These are phyloP conservation scores for Talaromyces adpressus DNA, from an alignment of 495 filamentous ascomycete genomes.

Conservation along the genomic window DNA sequence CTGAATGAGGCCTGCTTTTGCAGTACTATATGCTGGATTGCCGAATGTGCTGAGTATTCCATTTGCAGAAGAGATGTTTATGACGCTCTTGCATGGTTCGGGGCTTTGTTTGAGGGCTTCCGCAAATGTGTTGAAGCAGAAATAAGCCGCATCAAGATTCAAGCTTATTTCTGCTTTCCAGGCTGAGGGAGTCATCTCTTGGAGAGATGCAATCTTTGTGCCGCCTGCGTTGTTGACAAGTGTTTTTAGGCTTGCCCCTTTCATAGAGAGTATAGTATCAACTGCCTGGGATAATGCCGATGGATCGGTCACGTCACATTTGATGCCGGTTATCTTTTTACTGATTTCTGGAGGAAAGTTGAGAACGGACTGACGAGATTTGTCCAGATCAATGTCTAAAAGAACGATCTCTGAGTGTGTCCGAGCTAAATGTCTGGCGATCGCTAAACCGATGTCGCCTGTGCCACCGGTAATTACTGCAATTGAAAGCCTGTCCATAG, in stretches of 20 bases:
- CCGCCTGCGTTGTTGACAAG: constrained; percentile 4
- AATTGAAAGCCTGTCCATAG: background rate
- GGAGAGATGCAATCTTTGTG: background rate
- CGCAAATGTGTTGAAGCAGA: constrained; percentile 3
- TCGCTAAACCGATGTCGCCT: background rate
- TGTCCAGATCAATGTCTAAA: background rate
- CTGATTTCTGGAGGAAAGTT: background rate
- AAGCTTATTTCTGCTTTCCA: background rate
- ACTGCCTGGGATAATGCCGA: background rate
- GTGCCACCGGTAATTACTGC: background rate
- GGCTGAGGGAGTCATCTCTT: background rate
- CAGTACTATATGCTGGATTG: constrained; percentile 5
- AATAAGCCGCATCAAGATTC: constrained; percentile 1
- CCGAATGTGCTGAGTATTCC: constrained; percentile 2
- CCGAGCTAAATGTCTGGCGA: background rate
- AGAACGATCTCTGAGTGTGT: background rate
- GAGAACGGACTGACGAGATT: background rate
- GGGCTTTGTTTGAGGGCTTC: background rate
- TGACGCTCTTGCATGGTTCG: background rate
- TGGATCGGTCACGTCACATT: constrained; percentile 3
- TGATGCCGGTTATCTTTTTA: background rate
- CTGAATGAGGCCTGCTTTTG: constrained; percentile 4
- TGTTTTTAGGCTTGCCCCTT: background rate
- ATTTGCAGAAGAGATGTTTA: constrained; percentile 1
- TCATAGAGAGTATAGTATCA: background rate